phyloP scores from a whole-genome alignment of 1,284 basidiomycete species.

The Coniophora puteana region DNA sequence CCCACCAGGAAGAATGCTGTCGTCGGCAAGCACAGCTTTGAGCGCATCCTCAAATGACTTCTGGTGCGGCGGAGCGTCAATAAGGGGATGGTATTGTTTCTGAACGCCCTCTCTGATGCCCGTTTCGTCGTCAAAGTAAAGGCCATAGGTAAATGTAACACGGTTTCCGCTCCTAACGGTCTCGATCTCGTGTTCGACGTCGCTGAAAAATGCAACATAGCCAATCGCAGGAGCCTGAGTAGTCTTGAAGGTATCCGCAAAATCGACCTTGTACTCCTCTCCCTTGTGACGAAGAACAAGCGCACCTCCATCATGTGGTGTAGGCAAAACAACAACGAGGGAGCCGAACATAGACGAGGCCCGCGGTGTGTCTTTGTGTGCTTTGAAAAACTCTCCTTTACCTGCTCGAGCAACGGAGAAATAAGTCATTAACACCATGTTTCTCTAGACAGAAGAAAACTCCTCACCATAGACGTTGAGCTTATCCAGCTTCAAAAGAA shows the following conservation, averaged over 20 bases:
- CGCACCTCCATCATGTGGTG: constrained; percentile 34
- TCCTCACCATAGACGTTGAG: constrained; percentile 30
- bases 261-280: constrained; percentile 25
- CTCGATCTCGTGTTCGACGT: constrained; percentile 39
- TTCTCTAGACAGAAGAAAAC: too few species aligned
- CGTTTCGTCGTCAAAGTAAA: constrained; percentile 19
- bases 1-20: constrained; percentile 23
- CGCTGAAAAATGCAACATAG: constrained; percentile 33
- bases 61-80: constrained; percentile 3
- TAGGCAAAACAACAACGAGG: constrained; percentile 37
- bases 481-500: constrained; percentile 28
- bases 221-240: constrained; percentile 14
- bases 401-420: constrained; percentile 11
- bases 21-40: constrained; percentile 15
- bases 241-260: constrained; percentile 8
- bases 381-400: constrained; percentile 14
- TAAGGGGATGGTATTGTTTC: not conserved
- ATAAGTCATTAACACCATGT: too few species aligned
- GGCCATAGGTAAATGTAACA: constrained; percentile 39
- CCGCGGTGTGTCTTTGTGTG: constrained; percentile 26
- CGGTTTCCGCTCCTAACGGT: constrained; percentile 34
- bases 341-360: constrained; percentile 27
- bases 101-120: not conserved
- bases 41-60: constrained; percentile 12
- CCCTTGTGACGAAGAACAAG: constrained; percentile 27